phyloP scores from a whole-genome alignment of 2,329 filamentous ascomycete species.

The Arachnomyces sp. region DNA sequence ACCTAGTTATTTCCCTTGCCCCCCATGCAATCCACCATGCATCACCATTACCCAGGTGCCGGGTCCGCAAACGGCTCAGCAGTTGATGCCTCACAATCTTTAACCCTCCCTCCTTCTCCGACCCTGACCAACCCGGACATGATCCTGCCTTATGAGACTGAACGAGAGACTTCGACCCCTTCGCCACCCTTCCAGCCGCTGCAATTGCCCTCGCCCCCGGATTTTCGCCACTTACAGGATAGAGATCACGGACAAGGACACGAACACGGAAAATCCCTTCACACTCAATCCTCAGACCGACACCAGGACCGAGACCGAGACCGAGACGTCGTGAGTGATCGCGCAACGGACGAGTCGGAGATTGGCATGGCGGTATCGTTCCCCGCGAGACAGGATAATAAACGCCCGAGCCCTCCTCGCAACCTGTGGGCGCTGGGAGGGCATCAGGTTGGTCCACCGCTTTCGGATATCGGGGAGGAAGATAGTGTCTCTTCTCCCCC shows the following conservation, averaged over 20 bases:
- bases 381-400: conserved; percentile 18
- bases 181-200: conserved; percentile 45
- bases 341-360: background rate
- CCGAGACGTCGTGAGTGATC: background rate
- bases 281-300: conserved; percentile 12
- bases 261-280: conserved; percentile 4
- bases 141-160: conserved; percentile 70
- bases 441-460: conserved; percentile 31
- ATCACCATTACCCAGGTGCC: too few species aligned
- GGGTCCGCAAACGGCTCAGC: too few species aligned
- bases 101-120: conserved; percentile 56
- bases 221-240: conserved; percentile 6
- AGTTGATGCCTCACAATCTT: too few species aligned
- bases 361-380: conserved; percentile 7
- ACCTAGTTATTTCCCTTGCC: too few species aligned
- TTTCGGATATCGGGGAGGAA: conserved; percentile 41
- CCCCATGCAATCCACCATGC: too few species aligned
- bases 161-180: conserved; percentile 39
- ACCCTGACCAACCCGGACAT: conserved; percentile 90
- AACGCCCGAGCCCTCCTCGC: conserved; percentile 21
- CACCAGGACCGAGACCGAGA: conserved; percentile 6
- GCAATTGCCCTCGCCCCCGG: conserved; percentile 34
- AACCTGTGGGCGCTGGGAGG: conserved; percentile 28
- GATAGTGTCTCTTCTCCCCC: conserved; percentile 15
- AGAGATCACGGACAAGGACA: conserved; percentile 7